A percentile compares a stretch with the other conserved stretches of the same genome.
Conservation (phyloP, 305 asterid genomes). For the Fraxinus platypoda region DNA sequence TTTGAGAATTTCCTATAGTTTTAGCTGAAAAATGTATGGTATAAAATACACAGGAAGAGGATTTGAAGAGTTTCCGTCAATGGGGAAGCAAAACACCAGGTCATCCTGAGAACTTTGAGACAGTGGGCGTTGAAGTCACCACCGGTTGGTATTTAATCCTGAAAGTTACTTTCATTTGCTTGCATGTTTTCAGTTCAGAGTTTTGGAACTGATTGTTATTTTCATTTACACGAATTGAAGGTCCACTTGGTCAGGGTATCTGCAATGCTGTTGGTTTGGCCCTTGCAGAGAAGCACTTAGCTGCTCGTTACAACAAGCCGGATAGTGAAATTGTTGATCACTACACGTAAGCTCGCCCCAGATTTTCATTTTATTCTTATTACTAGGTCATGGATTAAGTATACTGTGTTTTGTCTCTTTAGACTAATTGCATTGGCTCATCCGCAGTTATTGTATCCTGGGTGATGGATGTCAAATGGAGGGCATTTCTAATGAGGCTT, state of each 20-base stretch:
- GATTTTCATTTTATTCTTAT: slow-evolving; percentile 1
- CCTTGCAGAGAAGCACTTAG: slow-evolving; percentile 78
- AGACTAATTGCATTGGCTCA: slow-evolving; percentile 9
- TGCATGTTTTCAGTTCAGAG: neutral
- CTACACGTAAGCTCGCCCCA: slow-evolving; percentile 57
- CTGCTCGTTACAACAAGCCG: slow-evolving; percentile 85
- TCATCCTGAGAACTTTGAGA: slow-evolving; percentile 82
- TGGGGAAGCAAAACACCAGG: slow-evolving; percentile 88
- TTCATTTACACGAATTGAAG: slow-evolving; percentile 33
- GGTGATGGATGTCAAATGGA: slow-evolving; percentile 90
- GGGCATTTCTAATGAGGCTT: slow-evolving; percentile 89
- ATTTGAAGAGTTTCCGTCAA: slow-evolving; percentile 67
- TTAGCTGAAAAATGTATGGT: slow-evolving; percentile 22
- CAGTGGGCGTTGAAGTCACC: slow-evolving; percentile 76
- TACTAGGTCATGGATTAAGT: neutral
- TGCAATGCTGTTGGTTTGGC: slow-evolving; percentile 92
- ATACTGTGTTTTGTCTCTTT: slow-evolving; percentile 6
- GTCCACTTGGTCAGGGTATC: slow-evolving; percentile 92
- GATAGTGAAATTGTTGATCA: slow-evolving; percentile 72
- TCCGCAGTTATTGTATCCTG: slow-evolving; percentile 50
- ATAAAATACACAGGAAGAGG: slow-evolving; percentile 48
- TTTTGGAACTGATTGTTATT: slow-evolving; percentile 19
- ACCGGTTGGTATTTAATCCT: slow-evolving; percentile 45
- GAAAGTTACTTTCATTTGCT: neutral
- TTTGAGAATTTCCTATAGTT: slow-evolving; percentile 2